Percentiles rank a stretch among this genome's conserved stretches.
These are phyloP conservation scores for Rhodamnia rubescens DNA, from an alignment of 345 rosid genomes.

Conservation along the genomic window DNA sequence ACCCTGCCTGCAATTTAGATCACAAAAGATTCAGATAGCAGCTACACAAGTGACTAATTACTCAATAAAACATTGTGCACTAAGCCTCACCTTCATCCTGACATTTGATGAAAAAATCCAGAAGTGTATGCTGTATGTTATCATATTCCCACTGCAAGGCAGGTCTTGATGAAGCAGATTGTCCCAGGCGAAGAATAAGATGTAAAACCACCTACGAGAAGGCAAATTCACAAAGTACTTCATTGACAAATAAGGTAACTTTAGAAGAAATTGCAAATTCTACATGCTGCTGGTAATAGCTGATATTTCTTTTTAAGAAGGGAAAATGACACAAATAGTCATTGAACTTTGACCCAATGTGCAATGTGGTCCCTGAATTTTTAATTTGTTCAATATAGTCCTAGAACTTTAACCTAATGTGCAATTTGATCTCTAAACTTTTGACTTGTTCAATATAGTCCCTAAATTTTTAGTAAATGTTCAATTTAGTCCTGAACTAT, in stretches of 20 bases:
- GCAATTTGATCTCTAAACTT: too few relatives aligned
- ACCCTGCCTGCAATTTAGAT: conserved; percentile 29
- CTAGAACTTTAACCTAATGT: too few relatives aligned
- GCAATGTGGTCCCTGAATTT: too few relatives aligned
- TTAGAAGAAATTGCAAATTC: background rate
- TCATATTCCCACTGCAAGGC: conserved; percentile 41
- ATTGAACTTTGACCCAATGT: too few relatives aligned
- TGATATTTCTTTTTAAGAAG: background rate
- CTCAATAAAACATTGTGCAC: background rate
- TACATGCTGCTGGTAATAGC: background rate
- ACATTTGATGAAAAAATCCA: conserved; percentile 41
- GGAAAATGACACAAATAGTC: too few relatives aligned
- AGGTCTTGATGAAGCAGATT: conserved; percentile 28
- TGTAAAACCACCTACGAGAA: conserved; percentile 48
- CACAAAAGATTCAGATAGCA: background rate
- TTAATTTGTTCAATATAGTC: too few relatives aligned
- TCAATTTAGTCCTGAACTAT: too few relatives aligned
- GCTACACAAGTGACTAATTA: background rate
- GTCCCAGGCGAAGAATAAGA: conserved; percentile 62
- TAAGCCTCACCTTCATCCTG: conserved; percentile 35
- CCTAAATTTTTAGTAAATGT: too few relatives aligned
- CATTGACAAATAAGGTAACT: background rate
- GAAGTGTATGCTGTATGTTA: conserved; percentile 26
- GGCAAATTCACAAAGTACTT: background rate
- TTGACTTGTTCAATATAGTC: too few relatives aligned